A percentile compares a stretch with the other conserved stretches of the same genome.
phyloP scores from a whole-genome alignment of 805 yeast genomes.

The Ogataea kodamae region DNA sequence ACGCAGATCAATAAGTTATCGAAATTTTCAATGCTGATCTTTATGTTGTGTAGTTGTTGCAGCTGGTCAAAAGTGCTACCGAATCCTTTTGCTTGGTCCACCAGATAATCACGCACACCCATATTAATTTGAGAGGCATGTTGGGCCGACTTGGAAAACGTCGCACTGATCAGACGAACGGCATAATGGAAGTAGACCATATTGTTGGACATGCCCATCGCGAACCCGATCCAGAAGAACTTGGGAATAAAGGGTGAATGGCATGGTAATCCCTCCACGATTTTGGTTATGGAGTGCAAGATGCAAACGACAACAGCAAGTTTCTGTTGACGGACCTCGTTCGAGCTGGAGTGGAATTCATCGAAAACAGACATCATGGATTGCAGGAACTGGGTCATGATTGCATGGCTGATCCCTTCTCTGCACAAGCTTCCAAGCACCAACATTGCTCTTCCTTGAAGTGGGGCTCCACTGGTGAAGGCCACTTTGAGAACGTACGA shows the following conservation, averaged over 20 bases:
- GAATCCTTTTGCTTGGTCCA: slow-evolving; percentile 35
- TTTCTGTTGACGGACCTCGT: slow-evolving; percentile 8
- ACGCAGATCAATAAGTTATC: slow-evolving; percentile 47
- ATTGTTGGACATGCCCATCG: slow-evolving; percentile 26
- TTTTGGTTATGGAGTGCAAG: slow-evolving; percentile 43
- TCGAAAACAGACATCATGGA: slow-evolving; percentile 13
- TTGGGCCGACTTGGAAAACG: slow-evolving; percentile 33
- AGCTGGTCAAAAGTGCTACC: slow-evolving; percentile 39
- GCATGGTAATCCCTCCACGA: slow-evolving; percentile 46
- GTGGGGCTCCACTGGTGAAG: slow-evolving; percentile 49
- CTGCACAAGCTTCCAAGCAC: slow-evolving; percentile 67
- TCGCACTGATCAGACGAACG: slow-evolving; percentile 34
- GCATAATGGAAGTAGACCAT: slow-evolving; percentile 30
- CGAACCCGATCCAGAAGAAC: slow-evolving; percentile 45
- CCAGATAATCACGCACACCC: slow-evolving; percentile 29
- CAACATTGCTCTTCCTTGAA: slow-evolving; percentile 65
- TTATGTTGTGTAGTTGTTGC: slow-evolving; percentile 41
- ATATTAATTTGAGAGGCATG: slow-evolving; percentile 30
- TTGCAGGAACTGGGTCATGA: slow-evolving; percentile 29
- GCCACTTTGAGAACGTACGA: slow-evolving; percentile 61
- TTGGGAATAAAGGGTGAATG: slow-evolving; percentile 45
- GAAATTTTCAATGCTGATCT: slow-evolving; percentile 43
- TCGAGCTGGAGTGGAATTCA: slow-evolving; percentile 28
- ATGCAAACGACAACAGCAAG: slow-evolving; percentile 37
- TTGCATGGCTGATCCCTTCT: slow-evolving; percentile 57